Base-by-base conservation (phyloP, 805 yeast species). In the Candida vartiovaarae region DNA sequence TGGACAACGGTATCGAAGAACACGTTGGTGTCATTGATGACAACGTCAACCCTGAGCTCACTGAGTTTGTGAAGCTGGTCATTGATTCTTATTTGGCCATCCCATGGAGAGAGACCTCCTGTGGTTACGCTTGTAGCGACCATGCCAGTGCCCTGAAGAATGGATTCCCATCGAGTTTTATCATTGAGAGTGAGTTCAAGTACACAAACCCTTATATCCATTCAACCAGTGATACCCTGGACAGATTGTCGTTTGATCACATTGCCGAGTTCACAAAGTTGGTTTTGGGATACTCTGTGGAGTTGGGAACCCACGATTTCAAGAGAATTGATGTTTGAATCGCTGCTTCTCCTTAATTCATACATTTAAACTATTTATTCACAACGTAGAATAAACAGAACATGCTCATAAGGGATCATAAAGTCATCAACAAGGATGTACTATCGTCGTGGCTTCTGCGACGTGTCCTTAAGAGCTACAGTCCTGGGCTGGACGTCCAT, bases 71-170 rank as follows among this genome's bases (percentile, higher is more conserved):
- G 46, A 78, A 84, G 63, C 51, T 72, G 34, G 63, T 89, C 6
- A 75, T 88, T 40, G 71, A 72, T 24, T 59, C 67, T 8, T 88
- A 88, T 64, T 74, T 88, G 53, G 56, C 65, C 24, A 84, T 89
- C 45, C 82, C 85, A 4, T 83, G 76, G 56, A 76, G 72, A 33
- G 93, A 84, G 54, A 83, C 95, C 9, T 53, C 68, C 45, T 91
- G 97, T 66, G 96, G 96, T 1, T 88, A 89, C 57, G 93, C 95
- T 0, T 90, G 98, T 63, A 83, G 95, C 15, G 98, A 91, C 66
- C 96, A 89, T 62, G 83, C 93, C 5, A 80, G 95, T 39, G 96
- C 96, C 1, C 63, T 79, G 41, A 80, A 83, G 59, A 76, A 75
- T 54, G 97, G 97, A 1, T 88, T 71, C 63, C 97, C 97, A 4